phyloP scores from a whole-genome alignment of 164 flowering plant species.

The Dillenia turbinata region DNA sequence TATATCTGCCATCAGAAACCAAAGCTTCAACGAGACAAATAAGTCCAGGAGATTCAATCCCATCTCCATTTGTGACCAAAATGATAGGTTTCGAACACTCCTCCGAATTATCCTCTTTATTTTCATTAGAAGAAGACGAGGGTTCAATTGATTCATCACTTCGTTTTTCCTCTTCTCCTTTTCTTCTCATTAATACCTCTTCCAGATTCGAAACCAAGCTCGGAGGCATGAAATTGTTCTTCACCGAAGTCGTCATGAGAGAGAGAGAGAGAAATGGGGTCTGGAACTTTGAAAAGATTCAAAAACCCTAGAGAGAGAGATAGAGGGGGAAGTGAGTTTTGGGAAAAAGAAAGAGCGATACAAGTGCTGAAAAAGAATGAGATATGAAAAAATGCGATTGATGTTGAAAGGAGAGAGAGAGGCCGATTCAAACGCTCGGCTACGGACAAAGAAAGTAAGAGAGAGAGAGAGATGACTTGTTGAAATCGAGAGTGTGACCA shows the following conservation, averaged over 20 bases:
- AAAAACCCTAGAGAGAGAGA: slow-evolving; percentile 32
- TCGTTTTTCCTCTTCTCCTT: slow-evolving; percentile 23
- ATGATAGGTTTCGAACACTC: slow-evolving; percentile 51
- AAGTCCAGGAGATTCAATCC: slow-evolving; percentile 83
- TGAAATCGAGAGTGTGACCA: slow-evolving; percentile 3
- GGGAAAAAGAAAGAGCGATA: slow-evolving; percentile 8
- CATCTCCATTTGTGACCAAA: slow-evolving; percentile 83
- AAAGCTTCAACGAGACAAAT: slow-evolving; percentile 69
- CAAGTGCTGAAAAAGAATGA: slow-evolving; percentile 5
- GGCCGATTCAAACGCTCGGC: slow-evolving; percentile 3
- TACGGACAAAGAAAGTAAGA: not conserved
- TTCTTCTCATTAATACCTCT: slow-evolving; percentile 49
- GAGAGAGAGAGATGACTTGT: slow-evolving; percentile 9
- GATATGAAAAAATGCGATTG: not conserved
- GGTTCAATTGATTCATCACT: slow-evolving; percentile 21
- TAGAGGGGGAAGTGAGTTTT: slow-evolving; percentile 2
- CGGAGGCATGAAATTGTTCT: slow-evolving; percentile 66
- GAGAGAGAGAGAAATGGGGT: slow-evolving; percentile 1
- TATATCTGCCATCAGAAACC: slow-evolving; percentile 54
- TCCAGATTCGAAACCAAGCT: slow-evolving; percentile 81
- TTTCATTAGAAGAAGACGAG: slow-evolving; percentile 19
- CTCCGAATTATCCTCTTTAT: slow-evolving; percentile 10
- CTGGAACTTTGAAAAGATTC: slow-evolving; percentile 1
- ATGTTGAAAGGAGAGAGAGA: not conserved
- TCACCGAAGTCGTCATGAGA: slow-evolving; percentile 44